Evolutionary conservation across 169 alveolate genomes (phyloP).

Genomic region (Eimeria sp.): DNA sequence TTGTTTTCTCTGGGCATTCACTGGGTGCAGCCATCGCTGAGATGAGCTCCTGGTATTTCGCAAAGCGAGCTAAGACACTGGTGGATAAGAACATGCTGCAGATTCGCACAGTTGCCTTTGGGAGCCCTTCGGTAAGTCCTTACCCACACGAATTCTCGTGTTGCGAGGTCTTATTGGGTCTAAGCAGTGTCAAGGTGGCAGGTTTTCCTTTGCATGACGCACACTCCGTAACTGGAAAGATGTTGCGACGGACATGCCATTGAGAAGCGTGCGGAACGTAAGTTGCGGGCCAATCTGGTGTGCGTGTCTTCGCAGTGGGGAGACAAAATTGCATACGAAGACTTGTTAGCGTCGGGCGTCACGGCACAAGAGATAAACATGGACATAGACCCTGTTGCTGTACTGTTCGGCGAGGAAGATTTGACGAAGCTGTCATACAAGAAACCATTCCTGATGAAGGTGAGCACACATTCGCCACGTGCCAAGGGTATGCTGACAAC

Average conservation of each 20-base stretch:
- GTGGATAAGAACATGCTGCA: conserved; percentile 22
- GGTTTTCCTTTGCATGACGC: not conserved
- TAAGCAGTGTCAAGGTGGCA: not conserved
- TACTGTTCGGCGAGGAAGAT: conserved; percentile 25
- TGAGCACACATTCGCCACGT: not conserved
- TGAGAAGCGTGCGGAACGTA: not conserved
- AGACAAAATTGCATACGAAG: conserved; percentile 39
- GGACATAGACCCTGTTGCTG: conserved; percentile 27
- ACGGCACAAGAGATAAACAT: conserved; percentile 23
- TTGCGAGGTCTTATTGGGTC: not conserved
- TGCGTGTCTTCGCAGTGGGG: conserved; percentile 24
- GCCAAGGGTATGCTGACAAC: not conserved
- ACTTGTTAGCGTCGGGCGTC: conserved; percentile 30
- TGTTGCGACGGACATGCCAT: not conserved
- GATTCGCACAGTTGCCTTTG: conserved; percentile 54
- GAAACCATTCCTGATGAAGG: conserved; percentile 52
- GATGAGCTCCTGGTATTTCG: conserved; percentile 62
- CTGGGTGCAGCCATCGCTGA: conserved; percentile 71
- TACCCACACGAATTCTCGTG: not conserved
- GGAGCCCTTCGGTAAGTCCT: conserved; percentile 62
- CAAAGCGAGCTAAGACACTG: conserved; percentile 31
- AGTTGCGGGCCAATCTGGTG: not conserved
- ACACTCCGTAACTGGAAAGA: not conserved
- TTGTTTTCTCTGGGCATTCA: conserved; percentile 58
- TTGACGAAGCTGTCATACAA: conserved; percentile 26